Evolutionary conservation across 208 protist genomes (phyloP), one percentile per base, ranked within the genome.

Genomic region (Leishmania amazonensis): DNA sequence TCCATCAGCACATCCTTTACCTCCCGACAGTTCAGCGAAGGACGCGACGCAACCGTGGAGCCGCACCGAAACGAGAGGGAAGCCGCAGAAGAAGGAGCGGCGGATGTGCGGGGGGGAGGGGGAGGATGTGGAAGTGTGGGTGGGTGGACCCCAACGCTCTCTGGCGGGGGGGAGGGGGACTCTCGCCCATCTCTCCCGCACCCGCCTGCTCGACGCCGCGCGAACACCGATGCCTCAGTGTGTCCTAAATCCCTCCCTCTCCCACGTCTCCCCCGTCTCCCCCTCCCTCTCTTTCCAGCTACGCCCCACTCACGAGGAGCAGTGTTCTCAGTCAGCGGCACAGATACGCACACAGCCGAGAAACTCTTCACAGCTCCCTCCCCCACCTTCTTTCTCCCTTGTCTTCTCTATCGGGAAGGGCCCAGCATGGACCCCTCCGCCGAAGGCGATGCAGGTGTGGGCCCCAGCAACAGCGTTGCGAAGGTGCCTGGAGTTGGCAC

Each of bases 291-390:
- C 35, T 31, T 13, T 21, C 9, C 57, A 31, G 15, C 13, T 58
- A 58, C 49, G 1, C n/a, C 67, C 11, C 71, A 35, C 35, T 21
- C 71, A 19, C 35, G n/a, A 68, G 31, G 62, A 42, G 62, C 21
- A 17, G 62, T 31, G 4, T 17, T 11, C 7, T 58, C 15, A 35
- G 13, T 0, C 47, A 40, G 0, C 42, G 6, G 35, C 71, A 58
- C 5, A 75, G 7, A 76, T 15, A 76, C 51, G 3, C 73, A 76
- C 73, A 62, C 51, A 76, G 0, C 28, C 72, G 72, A 45, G 73
- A 6, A 62, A 17, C 19, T 47, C 31, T 9, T 57, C 73, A 40
- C 47, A 35, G 31, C 73, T 76, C 11, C 51, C 31, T 35, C 31
- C 31, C 31, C 24, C 73, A 17, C 51, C 73, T 35, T 57, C 24